Conservation (phyloP, 2,329 filamentous ascomycete species). For the Periglandula ipomoeae region DNA sequence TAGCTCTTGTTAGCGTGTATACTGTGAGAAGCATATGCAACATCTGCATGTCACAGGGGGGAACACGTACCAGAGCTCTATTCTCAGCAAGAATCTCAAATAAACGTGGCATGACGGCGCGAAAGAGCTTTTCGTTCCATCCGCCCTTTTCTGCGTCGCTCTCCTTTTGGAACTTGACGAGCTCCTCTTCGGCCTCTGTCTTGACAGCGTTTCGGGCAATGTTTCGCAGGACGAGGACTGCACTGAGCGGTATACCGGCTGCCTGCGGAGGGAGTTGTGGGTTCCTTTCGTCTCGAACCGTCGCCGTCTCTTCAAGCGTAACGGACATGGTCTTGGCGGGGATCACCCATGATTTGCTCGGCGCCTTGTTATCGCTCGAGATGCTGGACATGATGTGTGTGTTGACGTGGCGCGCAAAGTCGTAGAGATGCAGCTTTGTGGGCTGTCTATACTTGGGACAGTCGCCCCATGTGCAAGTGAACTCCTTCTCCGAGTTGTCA, state of each 20-base stretch:
- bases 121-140: slow-evolving; percentile 61
- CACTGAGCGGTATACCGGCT: slow-evolving; percentile 69
- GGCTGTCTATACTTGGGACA: slow-evolving; percentile 49
- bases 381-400: slow-evolving; percentile 49
- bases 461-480: slow-evolving; percentile 57
- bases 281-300: slow-evolving; percentile 47
- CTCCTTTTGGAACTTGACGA: slow-evolving; percentile 38
- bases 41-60: neutral
- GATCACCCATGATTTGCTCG: slow-evolving; percentile 34
- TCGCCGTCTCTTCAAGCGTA: slow-evolving; percentile 46
- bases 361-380: slow-evolving; percentile 11
- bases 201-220: slow-evolving; percentile 60
- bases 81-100: slow-evolving; percentile 66
- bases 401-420: slow-evolving; percentile 56
- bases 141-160: slow-evolving; percentile 37
- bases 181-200: slow-evolving; percentile 48
- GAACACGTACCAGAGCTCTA: slow-evolving; percentile 41
- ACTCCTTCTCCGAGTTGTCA: slow-evolving; percentile 41
- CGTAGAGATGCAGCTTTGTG: slow-evolving; percentile 35
- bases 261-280: slow-evolving; percentile 52
- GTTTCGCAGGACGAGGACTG: slow-evolving; percentile 69
- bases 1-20: slow-evolving; percentile 12
- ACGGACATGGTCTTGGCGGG: slow-evolving; percentile 47
- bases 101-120: slow-evolving; percentile 53
- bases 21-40: neutral